Evolutionary conservation across 306 rosid species (phyloP), one percentile per base, ranked within the genome.

Genomic region (Lablab purpureus): DNA sequence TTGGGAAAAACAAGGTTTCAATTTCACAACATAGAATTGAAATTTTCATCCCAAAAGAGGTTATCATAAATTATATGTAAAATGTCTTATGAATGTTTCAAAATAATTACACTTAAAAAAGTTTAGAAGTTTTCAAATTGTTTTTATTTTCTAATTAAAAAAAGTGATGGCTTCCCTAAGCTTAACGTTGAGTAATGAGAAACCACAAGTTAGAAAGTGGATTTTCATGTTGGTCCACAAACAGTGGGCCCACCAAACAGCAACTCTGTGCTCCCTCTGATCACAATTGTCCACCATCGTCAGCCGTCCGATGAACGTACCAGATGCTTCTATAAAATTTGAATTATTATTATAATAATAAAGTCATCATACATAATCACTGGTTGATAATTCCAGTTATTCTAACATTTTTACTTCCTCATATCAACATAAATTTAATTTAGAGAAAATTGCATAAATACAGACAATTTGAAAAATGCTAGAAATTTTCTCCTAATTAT

Each of bases 231-330:
- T 60, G 47, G 68, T 10, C 40, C 10, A 76, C 37, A 46, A 73
- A 25, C 15, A 47, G 45, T 71, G 83, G 83, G 70, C 67, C 85
- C 37, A 66, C 87, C 40, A 18, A 59, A 59, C 66, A 25, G 65
- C 40, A 21, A 18, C 40, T 11, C 41, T 65, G 5, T 71, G 19
- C 8, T 36, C 78, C 47, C 41, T 37, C 2, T 0, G 18, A 8
- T 58, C 74, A 52, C 41, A 27, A 45, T 3, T 22, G 1, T 8
- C n/a, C 23, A 11, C 65, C 71, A 43, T 18, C 41, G 55, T 40
- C 43, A 34, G 5, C 45, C 74, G 65, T 66, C 19, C 0, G 15
- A 66, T 66, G 18, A 73, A 73, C 67, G 8, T 21, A 22, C 64
- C 34, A 21, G 5, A 22, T 0, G 2, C 11, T 2, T 50, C n/a